phyloP scores from a whole-genome alignment of 177 flowering plant genomes.

The Vitis hybrid region DNA sequence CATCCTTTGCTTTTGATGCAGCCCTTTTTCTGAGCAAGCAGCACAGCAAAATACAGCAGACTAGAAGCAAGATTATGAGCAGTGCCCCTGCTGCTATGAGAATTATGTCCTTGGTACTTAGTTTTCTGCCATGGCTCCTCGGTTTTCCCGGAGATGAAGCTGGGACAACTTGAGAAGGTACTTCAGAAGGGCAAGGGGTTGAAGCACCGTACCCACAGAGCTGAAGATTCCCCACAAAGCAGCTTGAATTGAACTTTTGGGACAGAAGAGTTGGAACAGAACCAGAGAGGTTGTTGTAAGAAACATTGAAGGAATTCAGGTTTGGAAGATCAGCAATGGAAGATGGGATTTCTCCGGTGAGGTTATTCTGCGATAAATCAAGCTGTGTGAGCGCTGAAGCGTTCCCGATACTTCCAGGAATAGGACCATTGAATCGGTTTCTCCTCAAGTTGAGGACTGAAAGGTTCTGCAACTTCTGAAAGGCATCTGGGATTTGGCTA shows the following conservation, averaged over 20 bases:
- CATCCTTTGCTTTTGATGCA: slow-evolving; percentile 34
- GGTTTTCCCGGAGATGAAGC: slow-evolving; percentile 26
- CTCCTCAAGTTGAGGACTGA: slow-evolving; percentile 44
- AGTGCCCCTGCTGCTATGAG: slow-evolving; percentile 76
- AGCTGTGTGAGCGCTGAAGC: slow-evolving; percentile 42
- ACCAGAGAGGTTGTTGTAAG: slow-evolving; percentile 85
- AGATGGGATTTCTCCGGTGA: slow-evolving; percentile 68
- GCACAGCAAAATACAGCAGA: slow-evolving; percentile 64
- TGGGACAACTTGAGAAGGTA: slow-evolving; percentile 31
- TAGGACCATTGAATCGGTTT: slow-evolving; percentile 50
- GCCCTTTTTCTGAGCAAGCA: slow-evolving; percentile 62
- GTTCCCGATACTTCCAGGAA: slow-evolving; percentile 59
- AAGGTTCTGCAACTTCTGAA: slow-evolving; percentile 42
- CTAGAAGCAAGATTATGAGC: slow-evolving; percentile 47
- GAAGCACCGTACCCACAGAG: slow-evolving; percentile 76
- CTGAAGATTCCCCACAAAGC: slow-evolving; percentile 80
- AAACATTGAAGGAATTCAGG: slow-evolving; percentile 68
- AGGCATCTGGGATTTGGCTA: slow-evolving; percentile 41
- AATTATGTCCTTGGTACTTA: slow-evolving; percentile 66
- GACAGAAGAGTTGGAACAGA: slow-evolving; percentile 62
- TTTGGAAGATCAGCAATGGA: slow-evolving; percentile 49
- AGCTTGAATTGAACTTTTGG: slow-evolving; percentile 70
- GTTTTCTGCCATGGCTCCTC: slow-evolving; percentile 30
- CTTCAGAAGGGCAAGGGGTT: slow-evolving; percentile 51
- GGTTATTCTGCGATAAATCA: slow-evolving; percentile 64